Base-by-base conservation (phyloP, 306 rosid genomes). In the Corylus avellana region DNA sequence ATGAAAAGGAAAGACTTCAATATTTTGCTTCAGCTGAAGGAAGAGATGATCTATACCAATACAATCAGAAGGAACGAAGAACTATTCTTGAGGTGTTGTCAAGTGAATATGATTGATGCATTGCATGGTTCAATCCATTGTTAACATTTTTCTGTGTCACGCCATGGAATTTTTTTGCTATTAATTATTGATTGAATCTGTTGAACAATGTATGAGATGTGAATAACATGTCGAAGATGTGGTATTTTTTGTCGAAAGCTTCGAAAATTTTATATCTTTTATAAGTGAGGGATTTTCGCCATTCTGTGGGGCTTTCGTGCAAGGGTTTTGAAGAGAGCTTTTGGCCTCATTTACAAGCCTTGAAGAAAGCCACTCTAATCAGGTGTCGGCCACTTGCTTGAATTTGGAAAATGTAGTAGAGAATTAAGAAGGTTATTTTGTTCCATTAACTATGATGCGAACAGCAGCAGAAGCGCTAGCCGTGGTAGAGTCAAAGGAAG, bases 11-110 rank as follows among this genome's bases (percentile, higher is more conserved):
- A 81, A 90, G 89, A 77, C 97, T 95, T 63, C 68, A 88, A 70
- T 93, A 95, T 89, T 95, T 95, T 90, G 84, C 88, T 67, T 92
- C 98, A n/a, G 87, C 98, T 53, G 98, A 91, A 89, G 97, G 98
- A 89, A 91, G 98, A 82, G 98, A 95, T 62, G 98, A 95, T 88
- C 84, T 95, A 22, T 95, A 92, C 85, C 90, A 92, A 81, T 95
- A 95, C 90, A 95, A 95, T 82, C 97, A 91, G 91, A 95, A 87
- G 85, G 97, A 94, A 85, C 86, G 91, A 82, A 89, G 97, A 89
- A 92, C 89, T 76, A 92, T 94, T 78, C 94, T 94, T 68, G 98
- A 92, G 97, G 97, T 92, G 68, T 77, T 81, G 59, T 72, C 84
- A 53, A 79, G 67, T 35, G 73, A 32, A 58, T 55, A 53, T 27